These are phyloP conservation scores for Trichophyton rubrum DNA, from an alignment of 2,329 filamentous ascomycete genomes.

Conservation along the genomic window DNA sequence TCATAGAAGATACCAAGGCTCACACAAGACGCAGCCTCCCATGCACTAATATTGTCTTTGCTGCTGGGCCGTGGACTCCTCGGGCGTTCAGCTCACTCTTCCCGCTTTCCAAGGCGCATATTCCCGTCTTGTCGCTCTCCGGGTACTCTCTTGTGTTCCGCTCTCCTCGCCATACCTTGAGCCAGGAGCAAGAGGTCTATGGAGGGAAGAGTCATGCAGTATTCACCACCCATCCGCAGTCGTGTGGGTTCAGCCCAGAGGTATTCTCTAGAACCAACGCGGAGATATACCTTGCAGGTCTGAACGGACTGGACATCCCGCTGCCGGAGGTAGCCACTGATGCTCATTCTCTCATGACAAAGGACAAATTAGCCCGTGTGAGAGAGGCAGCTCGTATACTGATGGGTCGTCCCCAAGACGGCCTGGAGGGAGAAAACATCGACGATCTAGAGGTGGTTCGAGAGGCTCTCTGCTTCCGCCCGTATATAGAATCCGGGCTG, in stretches of 20 bases:
- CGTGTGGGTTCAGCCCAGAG: conserved; percentile 53
- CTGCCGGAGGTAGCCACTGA: conserved; percentile 44
- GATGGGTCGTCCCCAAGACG: conserved; percentile 20
- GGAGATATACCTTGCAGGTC: conserved; percentile 59
- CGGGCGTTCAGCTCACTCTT: conserved; percentile 55
- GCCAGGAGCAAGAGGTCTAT: conserved; percentile 25
- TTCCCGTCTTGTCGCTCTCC: conserved; percentile 52
- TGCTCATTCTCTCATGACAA: conserved; percentile 29
- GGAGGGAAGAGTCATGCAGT: conserved; percentile 50
- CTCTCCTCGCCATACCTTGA: conserved; percentile 38
- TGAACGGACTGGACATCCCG: conserved; percentile 50
- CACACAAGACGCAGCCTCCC: conserved; percentile 33
- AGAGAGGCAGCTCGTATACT: conserved; percentile 24
- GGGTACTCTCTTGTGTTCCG: conserved; percentile 60
- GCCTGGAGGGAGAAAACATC: conserved; percentile 19
- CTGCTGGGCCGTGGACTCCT: conserved; percentile 60
- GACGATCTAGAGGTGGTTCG: conserved; percentile 51
- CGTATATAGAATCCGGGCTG: conserved; percentile 50
- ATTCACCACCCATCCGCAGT: conserved; percentile 46
- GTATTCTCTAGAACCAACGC: conserved; percentile 55
- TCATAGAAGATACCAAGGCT: conserved; percentile 33
- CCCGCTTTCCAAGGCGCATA: conserved; percentile 37
- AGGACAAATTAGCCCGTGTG: conserved; percentile 26
- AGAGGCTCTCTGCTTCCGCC: conserved; percentile 60
- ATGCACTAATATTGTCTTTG: conserved; percentile 53